A percentile compares a stretch with the other conserved stretches of the same genome.
Evolutionary conservation across 1,139 yeast species (phyloP).

Genomic region (Spathaspora sp.): DNA sequence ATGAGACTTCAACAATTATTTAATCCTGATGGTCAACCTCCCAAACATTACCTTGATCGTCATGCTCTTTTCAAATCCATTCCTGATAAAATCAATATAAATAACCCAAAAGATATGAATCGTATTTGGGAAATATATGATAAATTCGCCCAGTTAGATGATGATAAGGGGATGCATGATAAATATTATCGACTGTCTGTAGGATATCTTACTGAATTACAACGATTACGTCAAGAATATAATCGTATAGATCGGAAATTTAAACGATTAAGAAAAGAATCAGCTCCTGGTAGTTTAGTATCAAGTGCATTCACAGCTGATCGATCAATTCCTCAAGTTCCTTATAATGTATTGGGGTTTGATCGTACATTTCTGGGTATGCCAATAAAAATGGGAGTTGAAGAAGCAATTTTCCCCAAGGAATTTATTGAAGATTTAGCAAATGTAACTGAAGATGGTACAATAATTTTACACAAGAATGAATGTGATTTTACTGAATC

Average conservation of each 20-base stretch:
- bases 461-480: constrained; percentile 34
- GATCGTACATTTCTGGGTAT: constrained; percentile 43
- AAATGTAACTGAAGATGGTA: constrained; percentile 23
- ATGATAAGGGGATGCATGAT: constrained; percentile 39
- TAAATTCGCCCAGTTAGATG: constrained; percentile 33
- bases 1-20: neutral
- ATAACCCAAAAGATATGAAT: constrained; percentile 26
- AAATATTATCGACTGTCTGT: constrained; percentile 37
- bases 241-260: constrained; percentile 40
- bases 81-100: constrained; percentile 41
- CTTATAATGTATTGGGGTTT: constrained; percentile 47
- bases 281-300: neutral
- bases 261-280: constrained; percentile 15
- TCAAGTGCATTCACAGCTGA: constrained; percentile 1
- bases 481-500: constrained; percentile 41
- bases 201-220: constrained; percentile 33
- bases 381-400: constrained; percentile 33
- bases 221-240: constrained; percentile 33
- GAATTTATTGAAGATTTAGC: constrained; percentile 45
- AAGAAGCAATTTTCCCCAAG: constrained; percentile 27
- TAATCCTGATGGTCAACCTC: neutral
- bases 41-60: constrained; percentile 37
- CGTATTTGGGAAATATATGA: constrained; percentile 33
- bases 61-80: constrained; percentile 31
- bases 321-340: constrained; percentile 28